phyloP scores from a whole-genome alignment of 2,329 filamentous ascomycete genomes.

The Orbilia blumenaviensis region DNA sequence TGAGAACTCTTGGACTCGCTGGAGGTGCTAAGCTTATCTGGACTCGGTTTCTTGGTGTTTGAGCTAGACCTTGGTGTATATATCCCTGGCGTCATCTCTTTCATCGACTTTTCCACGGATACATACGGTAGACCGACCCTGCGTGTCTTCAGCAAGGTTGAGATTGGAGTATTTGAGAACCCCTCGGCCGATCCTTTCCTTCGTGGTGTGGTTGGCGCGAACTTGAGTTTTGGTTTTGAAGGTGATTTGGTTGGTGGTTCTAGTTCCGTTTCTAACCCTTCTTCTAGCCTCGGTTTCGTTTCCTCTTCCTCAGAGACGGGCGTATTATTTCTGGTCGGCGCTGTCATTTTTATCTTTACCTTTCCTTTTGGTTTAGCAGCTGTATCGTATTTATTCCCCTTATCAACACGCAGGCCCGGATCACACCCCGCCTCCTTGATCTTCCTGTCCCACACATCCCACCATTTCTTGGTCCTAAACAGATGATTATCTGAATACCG shows the following conservation, averaged over 20 bases:
- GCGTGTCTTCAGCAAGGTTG: neutral
- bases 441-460: slow-evolving; percentile 12
- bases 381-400: neutral
- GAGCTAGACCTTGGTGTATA: neutral
- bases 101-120: neutral
- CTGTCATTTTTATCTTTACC: neutral
- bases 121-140: neutral
- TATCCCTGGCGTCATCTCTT: neutral
- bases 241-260: neutral
- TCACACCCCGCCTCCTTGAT: neutral
- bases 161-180: slow-evolving; percentile 12
- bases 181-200: slow-evolving; percentile 12
- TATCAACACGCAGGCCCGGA: neutral
- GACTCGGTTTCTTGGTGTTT: neutral
- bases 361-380: neutral
- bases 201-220: slow-evolving; percentile 1
- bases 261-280: too few relatives aligned
- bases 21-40: too few relatives aligned
- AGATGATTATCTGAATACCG: slow-evolving; percentile 21
- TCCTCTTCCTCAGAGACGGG: neutral
- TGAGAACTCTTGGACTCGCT: too few relatives aligned
- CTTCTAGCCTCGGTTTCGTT: too few relatives aligned
- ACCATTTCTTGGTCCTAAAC: slow-evolving; percentile 12
- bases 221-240: neutral
- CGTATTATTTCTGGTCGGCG: neutral